A percentile compares a stretch with the other conserved stretches of the same genome.
phyloP scores from a whole-genome alignment of 2,329 filamentous ascomycete species.

The Magnaporthales sp. region DNA sequence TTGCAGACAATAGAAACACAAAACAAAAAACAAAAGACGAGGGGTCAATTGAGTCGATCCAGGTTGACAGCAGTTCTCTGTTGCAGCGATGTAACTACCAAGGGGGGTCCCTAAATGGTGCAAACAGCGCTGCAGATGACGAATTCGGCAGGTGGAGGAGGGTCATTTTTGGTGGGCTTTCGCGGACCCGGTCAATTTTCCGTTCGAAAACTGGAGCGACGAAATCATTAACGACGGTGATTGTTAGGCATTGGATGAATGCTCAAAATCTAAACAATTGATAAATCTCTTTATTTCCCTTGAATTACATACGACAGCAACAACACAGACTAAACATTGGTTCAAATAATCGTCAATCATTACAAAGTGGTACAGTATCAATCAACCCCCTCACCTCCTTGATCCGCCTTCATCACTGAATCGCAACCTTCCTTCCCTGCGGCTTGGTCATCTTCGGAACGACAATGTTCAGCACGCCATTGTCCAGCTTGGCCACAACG shows the following conservation, averaged over 20 bases:
- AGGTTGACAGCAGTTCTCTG: no score
- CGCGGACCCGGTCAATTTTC: no score
- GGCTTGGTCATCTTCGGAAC: constrained; percentile 60
- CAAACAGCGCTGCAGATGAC: not conserved
- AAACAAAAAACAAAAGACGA: not conserved
- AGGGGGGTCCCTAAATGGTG: not conserved
- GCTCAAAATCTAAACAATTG: no score
- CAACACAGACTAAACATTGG: not conserved
- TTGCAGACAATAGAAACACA: not conserved
- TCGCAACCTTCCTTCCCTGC: constrained; percentile 1
- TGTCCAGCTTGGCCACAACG: constrained; percentile 28
- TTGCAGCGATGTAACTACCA: not conserved
- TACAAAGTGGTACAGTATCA: not conserved
- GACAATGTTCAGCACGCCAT: constrained; percentile 52
- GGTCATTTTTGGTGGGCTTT: no score
- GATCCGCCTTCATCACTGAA: not conserved
- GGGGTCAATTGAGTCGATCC: not conserved
- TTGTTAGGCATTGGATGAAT: not conserved
- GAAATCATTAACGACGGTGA: no score
- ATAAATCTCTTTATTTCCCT: not conserved
- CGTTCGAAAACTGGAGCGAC: no score
- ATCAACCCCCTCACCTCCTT: not conserved
- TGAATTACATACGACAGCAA: not conserved
- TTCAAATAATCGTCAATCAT: not conserved
- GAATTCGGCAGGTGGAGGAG: not conserved